Evolutionary conservation across 2,329 filamentous ascomycete species (phyloP).

Genomic region (Diplodia corticola): DNA sequence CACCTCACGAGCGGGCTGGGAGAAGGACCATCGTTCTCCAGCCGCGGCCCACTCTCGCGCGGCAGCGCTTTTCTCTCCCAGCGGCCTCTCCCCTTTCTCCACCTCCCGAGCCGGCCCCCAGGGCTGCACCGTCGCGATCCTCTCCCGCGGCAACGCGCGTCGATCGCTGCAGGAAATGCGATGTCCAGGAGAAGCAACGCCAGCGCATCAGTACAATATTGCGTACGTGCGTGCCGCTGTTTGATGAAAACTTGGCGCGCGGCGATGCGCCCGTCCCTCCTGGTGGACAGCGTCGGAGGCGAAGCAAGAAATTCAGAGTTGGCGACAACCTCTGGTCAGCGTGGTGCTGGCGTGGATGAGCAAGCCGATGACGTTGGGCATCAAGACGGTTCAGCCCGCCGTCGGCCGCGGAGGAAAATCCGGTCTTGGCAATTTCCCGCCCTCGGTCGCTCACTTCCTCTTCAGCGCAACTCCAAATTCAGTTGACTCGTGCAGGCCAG

Average conservation of each 20-base stretch:
- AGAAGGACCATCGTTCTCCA: neutral
- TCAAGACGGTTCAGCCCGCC: neutral
- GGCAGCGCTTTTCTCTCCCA: neutral
- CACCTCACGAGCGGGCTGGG: neutral
- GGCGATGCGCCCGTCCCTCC: constrained; percentile 9
- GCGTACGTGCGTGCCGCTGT: constrained; percentile 4
- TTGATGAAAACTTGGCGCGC: constrained; percentile 12
- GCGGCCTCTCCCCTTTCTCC: constrained; percentile 14
- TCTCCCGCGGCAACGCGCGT: neutral
- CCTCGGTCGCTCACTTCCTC: constrained; percentile 7
- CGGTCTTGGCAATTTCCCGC: constrained; percentile 15
- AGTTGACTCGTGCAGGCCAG: neutral
- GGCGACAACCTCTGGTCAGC: neutral
- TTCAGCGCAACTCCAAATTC: neutral
- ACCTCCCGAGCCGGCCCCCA: neutral
- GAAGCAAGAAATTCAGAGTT: neutral
- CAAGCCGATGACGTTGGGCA: constrained; percentile 17
- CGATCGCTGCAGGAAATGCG: constrained; percentile 7
- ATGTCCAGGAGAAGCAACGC: neutral
- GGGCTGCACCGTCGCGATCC: constrained; percentile 14
- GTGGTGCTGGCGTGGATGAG: neutral
- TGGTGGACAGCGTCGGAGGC: neutral
- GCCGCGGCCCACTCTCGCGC: neutral
- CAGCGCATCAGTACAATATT: constrained; percentile 10
- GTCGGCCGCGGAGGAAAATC: neutral